These are phyloP conservation scores for Debaryomycetaceae sp. DNA, from an alignment of 1,139 yeast species.

Conservation along the genomic window DNA sequence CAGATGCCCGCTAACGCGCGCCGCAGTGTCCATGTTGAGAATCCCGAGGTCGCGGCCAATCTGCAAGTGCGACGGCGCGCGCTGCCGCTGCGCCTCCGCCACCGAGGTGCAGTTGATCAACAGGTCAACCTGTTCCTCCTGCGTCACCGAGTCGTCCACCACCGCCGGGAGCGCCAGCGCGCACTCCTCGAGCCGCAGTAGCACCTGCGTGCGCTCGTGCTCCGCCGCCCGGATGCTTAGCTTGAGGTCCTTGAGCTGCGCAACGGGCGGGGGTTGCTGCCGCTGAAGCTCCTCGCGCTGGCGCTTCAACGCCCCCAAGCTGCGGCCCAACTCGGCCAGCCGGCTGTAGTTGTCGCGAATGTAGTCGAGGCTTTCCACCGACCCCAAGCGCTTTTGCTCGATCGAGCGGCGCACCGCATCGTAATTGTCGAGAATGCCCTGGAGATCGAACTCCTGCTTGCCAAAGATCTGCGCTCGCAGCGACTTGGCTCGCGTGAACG, in stretches of 20 bases:
- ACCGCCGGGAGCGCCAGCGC: conserved; percentile 68
- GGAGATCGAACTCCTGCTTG: conserved; percentile 5
- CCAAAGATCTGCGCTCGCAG: conserved; percentile 6
- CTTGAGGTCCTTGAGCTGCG: conserved; percentile 4
- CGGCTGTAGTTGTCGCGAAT: conserved; percentile 4
- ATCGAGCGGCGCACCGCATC: conserved; percentile 2
- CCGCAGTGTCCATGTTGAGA: conserved; percentile 67
- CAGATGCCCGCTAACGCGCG: conserved; percentile 77
- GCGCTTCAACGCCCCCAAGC: conserved; percentile 5
- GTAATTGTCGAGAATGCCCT: conserved; percentile 2
- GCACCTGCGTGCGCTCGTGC: conserved; percentile 13
- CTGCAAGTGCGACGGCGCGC: conserved; percentile 42
- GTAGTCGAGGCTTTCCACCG: conserved; percentile 3
- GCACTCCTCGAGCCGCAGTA: conserved; percentile 25
- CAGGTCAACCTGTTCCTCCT: conserved; percentile 37
- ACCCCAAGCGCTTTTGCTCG: conserved; percentile 1
- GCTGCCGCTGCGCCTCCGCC: conserved; percentile 17
- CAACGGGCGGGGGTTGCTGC: background rate
- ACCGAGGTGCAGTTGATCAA: conserved; percentile 43
- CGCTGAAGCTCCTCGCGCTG: conserved; percentile 1
- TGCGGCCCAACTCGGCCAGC: background rate
- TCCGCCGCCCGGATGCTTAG: conserved; percentile 3
- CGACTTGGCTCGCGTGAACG: conserved; percentile 1
- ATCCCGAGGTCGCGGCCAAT: conserved; percentile 62
- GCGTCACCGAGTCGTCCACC: conserved; percentile 49